phyloP scores from a whole-genome alignment of 768 basidiomycete species.

The Leccinum arenicola region DNA sequence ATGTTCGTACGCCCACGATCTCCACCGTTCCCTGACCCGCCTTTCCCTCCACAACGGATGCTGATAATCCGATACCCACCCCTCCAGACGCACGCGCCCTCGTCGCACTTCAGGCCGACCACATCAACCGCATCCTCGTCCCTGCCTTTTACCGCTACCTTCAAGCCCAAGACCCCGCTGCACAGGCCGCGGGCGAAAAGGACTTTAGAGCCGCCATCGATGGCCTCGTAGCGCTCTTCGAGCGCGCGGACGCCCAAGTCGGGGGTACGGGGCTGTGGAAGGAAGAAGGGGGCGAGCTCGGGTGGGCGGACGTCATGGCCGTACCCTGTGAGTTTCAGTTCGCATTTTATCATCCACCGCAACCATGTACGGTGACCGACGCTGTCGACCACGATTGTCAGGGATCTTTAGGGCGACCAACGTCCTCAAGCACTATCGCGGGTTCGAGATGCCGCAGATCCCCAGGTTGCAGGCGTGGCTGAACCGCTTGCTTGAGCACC shows the following conservation, averaged over 20 bases:
- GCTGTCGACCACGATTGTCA: constrained; percentile 21
- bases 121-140: constrained; percentile 59
- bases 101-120: constrained; percentile 65
- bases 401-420: constrained; percentile 68
- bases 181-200: constrained; percentile 49
- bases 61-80: background rate
- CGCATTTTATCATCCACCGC: background rate
- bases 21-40: background rate
- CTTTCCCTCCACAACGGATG: background rate
- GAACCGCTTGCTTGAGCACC: constrained; percentile 52
- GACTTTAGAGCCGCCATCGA: constrained; percentile 56
- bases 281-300: constrained; percentile 52
- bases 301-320: constrained; percentile 65
- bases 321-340: constrained; percentile 55
- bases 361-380: background rate
- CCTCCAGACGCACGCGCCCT: constrained; percentile 61
- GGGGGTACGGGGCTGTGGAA: constrained; percentile 58
- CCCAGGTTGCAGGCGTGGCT: constrained; percentile 53
- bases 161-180: constrained; percentile 58
- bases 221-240: constrained; percentile 49
- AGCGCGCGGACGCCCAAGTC: constrained; percentile 47
- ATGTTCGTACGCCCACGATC: constrained; percentile 39
- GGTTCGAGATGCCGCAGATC: constrained; percentile 53
- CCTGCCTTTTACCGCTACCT: constrained; percentile 75
- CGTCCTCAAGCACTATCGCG: constrained; percentile 65